phyloP scores from a whole-genome alignment of 1,284 basidiomycete genomes.

The Gymnopus androsaceus region DNA sequence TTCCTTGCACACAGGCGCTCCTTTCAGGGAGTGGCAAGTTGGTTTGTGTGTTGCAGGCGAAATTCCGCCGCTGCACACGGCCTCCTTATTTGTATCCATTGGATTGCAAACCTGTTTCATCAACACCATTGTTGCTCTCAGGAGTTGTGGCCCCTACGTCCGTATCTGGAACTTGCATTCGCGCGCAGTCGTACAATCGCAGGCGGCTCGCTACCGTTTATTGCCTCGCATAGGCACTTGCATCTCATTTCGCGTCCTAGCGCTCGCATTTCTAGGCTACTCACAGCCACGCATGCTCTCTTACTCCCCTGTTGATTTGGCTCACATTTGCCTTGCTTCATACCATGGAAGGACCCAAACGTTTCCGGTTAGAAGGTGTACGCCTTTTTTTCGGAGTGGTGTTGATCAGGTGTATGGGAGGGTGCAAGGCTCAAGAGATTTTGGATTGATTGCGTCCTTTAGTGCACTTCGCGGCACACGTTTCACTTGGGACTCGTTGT shows the following conservation, averaged over 20 bases:
- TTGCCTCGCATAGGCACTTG: neutral
- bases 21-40: slow-evolving; percentile 3
- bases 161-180: neutral
- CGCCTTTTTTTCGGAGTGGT: slow-evolving; percentile 1
- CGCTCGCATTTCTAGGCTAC: neutral
- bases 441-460: slow-evolving; percentile 34
- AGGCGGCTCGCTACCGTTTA: neutral
- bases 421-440: slow-evolving; percentile 11
- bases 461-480: slow-evolving; percentile 55
- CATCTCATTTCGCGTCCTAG: too few species aligned
- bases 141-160: neutral
- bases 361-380: too few species aligned
- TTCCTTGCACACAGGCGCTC: slow-evolving; percentile 14
- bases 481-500: slow-evolving; percentile 19
- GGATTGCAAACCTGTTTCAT: neutral
- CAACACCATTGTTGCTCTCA: neutral
- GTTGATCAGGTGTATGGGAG: slow-evolving; percentile 20
- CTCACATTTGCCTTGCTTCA: neutral
- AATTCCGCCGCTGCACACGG: neutral
- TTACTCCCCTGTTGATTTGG: slow-evolving; percentile 6
- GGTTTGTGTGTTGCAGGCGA: slow-evolving; percentile 16
- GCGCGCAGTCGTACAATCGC: neutral
- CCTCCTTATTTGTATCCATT: neutral
- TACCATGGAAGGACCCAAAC: slow-evolving; percentile 10
- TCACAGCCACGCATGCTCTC: neutral